Percentiles rank a stretch among this genome's conserved stretches.
Conservation (phyloP, 202 grass and related monocot species). For the Alloteropsis angusta region DNA sequence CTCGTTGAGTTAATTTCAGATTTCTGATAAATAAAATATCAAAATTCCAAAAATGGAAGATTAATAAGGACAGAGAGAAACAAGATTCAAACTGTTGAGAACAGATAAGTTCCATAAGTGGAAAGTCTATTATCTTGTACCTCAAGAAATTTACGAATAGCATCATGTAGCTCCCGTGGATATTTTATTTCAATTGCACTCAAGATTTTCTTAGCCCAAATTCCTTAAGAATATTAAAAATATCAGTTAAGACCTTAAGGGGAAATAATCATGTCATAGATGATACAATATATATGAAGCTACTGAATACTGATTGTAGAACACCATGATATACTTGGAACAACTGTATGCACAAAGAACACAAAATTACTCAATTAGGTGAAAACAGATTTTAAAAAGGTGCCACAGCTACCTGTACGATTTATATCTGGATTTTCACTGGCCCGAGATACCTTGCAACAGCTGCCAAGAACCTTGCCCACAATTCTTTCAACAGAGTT, state of each 20-base stretch:
- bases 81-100: neutral
- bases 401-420: conserved; percentile 38
- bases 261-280: neutral
- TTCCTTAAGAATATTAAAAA: conserved; percentile 33
- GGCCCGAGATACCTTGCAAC: conserved; percentile 37
- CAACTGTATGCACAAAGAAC: conserved; percentile 3
- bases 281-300: conserved; percentile 11
- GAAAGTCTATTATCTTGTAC: conserved; percentile 22
- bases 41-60: conserved; percentile 10
- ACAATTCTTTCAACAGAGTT: conserved; percentile 54
- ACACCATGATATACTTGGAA: neutral
- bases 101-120: neutral
- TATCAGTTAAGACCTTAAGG: neutral
- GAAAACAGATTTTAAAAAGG: conserved; percentile 14
- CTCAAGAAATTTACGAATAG: conserved; percentile 82
- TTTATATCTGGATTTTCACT: conserved; percentile 37
- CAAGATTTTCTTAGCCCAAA: conserved; percentile 62
- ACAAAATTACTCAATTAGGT: neutral
- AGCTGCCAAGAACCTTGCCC: conserved; percentile 51
- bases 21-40: conserved; percentile 37
- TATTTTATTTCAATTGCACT: conserved; percentile 46
- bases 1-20: conserved; percentile 37
- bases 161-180: conserved; percentile 52
- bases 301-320: neutral
- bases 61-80: neutral